Base-by-base conservation (phyloP, 2,329 filamentous ascomycete species). In the Penicillium sp. region DNA sequence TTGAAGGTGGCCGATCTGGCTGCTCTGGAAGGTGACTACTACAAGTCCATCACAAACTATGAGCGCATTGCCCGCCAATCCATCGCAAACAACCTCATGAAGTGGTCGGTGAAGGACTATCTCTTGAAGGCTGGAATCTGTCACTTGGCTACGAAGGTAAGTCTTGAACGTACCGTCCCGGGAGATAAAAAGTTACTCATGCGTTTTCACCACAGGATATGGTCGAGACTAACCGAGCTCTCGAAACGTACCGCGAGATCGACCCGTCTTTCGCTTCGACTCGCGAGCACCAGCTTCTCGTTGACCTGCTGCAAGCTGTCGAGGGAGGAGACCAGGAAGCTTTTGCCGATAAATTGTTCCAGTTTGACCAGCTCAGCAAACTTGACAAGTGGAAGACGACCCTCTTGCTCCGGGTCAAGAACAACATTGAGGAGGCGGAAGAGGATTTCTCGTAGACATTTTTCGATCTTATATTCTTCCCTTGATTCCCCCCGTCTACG, bases 331-430 rank as follows among this genome's bases (percentile, higher is more conserved):
- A 94, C 61, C 84, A 86, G 67, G 89, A 95, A 61, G 76, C 79
- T 52, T 97, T 95, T 63, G 81, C 85, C 24, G 88, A 95, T 64
- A 90, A 90, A 68, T 72, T 93, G 54, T 95, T 86, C 76, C 84
- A 91, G 67, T 97, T 82, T 65, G 90, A 96, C 68, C 88, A 94
- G 74, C 78, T 95, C 73, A 93, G 84, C 73, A 93, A 93, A 76
- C 74, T 97, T 63, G 90, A 96, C 66, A 93, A 91, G 75, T 97
- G 91, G 91, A 95, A 96, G 85, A 95, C 88, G 43, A 88, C 85
- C 29, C 75, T 95, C 49, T 70, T 95, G 54, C 73, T 95, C 63
- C 81, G 83, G 59, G 79, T 96, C 62, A 96, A 96, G 83, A 84
- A 84, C 61, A 77, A 77, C 46, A 94, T 95, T 60, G 85, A 91